Percentiles rank a stretch among this genome's conserved stretches.
These are phyloP conservation scores for Solanum dulcamara DNA, from an alignment of 257 asterid genomes.

Conservation along the genomic window DNA sequence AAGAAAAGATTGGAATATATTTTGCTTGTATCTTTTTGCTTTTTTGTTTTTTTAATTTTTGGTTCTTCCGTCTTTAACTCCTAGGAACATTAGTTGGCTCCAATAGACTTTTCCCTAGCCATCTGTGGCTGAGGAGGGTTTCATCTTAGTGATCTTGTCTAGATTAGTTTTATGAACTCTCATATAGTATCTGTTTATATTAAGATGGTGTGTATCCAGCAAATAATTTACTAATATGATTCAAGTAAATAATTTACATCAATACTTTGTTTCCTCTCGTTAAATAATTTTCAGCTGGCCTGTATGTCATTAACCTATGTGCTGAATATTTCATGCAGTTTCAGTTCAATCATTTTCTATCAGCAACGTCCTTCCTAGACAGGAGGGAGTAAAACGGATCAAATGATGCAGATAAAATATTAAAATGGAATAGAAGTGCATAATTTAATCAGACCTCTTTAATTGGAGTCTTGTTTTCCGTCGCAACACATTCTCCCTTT, in stretches of 20 bases:
- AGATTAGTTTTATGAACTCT: not conserved
- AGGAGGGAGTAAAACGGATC: not conserved
- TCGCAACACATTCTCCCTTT: not conserved
- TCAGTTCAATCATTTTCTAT: not conserved
- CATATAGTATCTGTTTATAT: not conserved
- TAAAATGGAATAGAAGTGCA: not conserved
- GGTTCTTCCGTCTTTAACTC: not conserved
- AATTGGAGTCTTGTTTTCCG: slow-evolving; percentile 11
- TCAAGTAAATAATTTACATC: not conserved
- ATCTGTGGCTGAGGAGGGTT: not conserved
- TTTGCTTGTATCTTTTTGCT: not conserved
- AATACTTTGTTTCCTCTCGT: not conserved
- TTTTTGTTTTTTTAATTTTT: too few relatives aligned
- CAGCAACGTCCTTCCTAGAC: not conserved
- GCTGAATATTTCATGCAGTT: not conserved
- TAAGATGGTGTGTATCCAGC: not conserved
- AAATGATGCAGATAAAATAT: not conserved
- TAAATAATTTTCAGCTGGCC: not conserved
- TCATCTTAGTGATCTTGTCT: not conserved
- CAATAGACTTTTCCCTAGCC: not conserved
- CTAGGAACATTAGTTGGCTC: not conserved
- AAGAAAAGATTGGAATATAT: not conserved
- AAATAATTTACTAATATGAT: not conserved
- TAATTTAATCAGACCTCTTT: slow-evolving; percentile 24
- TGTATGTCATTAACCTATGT: not conserved